phyloP scores from a whole-genome alignment of 1,284 basidiomycete species.

The Coniferiporia sulphurascens region DNA sequence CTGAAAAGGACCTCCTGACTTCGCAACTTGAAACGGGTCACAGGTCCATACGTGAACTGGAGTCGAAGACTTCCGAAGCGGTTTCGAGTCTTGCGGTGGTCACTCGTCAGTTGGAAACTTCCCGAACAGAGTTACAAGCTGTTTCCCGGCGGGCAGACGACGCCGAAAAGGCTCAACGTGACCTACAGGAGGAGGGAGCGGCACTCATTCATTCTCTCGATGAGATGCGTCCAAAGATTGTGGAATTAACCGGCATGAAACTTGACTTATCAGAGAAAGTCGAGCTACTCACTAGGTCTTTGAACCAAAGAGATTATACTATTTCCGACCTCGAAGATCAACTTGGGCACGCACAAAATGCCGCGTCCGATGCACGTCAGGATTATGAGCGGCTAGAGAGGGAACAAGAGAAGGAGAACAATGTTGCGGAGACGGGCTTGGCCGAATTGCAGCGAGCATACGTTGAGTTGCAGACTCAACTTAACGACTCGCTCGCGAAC shows the following conservation, averaged over 20 bases:
- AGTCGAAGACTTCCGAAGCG: constrained; percentile 53
- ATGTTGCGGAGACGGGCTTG: constrained; percentile 41
- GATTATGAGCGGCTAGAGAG: constrained; percentile 38
- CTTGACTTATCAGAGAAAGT: constrained; percentile 61
- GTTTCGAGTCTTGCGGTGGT: constrained; percentile 46
- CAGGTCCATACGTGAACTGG: constrained; percentile 43
- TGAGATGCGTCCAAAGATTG: constrained; percentile 80
- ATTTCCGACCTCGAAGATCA: constrained; percentile 59
- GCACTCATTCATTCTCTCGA: constrained; percentile 70
- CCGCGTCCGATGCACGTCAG: constrained; percentile 41
- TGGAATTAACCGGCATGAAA: constrained; percentile 68
- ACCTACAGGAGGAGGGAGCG: constrained; percentile 68
- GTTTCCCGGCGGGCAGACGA: constrained; percentile 65
- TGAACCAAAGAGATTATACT: constrained; percentile 49
- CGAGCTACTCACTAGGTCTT: constrained; percentile 46
- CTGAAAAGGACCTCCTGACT: constrained; percentile 46
- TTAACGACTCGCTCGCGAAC: constrained; percentile 47
- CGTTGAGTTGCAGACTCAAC: constrained; percentile 54
- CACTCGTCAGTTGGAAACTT: constrained; percentile 53
- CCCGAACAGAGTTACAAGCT: constrained; percentile 55
- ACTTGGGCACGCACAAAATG: constrained; percentile 47
- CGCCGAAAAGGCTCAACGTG: constrained; percentile 63
- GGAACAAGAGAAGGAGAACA: constrained; percentile 46
- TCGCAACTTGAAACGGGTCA: constrained; percentile 42
- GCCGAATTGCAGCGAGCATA: constrained; percentile 61